Evolutionary conservation across 805 yeast genomes (phyloP).

Genomic region (Maudiozyma bulderi): DNA sequence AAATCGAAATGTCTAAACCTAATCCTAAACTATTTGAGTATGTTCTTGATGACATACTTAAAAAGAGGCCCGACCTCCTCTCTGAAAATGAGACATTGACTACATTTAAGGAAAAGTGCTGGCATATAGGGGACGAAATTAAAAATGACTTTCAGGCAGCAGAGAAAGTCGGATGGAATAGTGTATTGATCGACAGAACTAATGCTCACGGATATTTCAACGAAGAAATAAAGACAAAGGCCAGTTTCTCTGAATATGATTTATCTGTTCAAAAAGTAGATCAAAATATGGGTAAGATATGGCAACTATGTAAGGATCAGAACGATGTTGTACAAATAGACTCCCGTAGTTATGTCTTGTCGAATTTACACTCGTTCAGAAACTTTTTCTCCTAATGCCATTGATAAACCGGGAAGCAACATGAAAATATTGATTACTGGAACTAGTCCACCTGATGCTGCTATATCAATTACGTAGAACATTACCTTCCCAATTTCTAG

Average conservation of each 20-base stretch:
- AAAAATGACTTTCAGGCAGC: conserved; percentile 47
- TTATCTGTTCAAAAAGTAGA: conserved; percentile 24
- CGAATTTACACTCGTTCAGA: conserved; percentile 16
- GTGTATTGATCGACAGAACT: conserved; percentile 44
- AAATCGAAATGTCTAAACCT: conserved; percentile 48
- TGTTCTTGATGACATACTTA: conserved; percentile 26
- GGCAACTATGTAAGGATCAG: conserved; percentile 11
- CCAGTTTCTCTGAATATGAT: conserved; percentile 10
- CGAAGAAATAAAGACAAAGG: conserved; percentile 1
- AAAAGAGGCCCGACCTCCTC: conserved; percentile 14
- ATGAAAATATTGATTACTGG: no score
- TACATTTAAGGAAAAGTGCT: conserved; percentile 25
- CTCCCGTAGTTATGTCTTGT: conserved; percentile 14
- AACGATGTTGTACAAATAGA: conserved; percentile 14
- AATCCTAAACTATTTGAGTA: conserved; percentile 36
- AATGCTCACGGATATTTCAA: conserved; percentile 23
- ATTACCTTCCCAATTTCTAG: no score
- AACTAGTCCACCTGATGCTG: no score
- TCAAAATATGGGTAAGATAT: conserved; percentile 13
- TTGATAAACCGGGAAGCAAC: background rate
- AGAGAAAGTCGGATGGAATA: conserved; percentile 50
- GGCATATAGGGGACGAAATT: conserved; percentile 65
- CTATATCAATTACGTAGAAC: no score
- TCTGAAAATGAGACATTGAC: conserved; percentile 5
- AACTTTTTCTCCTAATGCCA: background rate